A percentile compares a stretch with the other conserved stretches of the same genome.
phyloP scores from a whole-genome alignment of 768 basidiomycete species.

The Dentipellis fragilis region DNA sequence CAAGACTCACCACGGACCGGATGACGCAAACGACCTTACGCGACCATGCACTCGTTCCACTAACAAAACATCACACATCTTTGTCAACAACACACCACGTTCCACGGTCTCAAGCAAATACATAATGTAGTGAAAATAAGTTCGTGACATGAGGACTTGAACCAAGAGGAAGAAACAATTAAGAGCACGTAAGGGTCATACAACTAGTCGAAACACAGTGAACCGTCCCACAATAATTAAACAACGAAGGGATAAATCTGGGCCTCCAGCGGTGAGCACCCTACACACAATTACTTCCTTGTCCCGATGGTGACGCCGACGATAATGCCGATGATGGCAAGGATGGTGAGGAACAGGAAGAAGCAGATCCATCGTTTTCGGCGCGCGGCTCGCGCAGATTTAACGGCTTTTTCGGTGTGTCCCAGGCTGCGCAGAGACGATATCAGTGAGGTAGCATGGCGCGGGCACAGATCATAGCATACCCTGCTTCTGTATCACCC shows the following conservation, averaged over 20 bases:
- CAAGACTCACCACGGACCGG: not conserved
- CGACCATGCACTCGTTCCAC: too few species aligned
- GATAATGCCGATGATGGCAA: constrained; percentile 48
- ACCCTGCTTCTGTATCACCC: constrained; percentile 65
- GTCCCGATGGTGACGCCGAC: constrained; percentile 33
- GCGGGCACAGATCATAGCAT: constrained; percentile 16
- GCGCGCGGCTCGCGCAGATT: constrained; percentile 58
- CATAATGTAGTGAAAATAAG: too few species aligned
- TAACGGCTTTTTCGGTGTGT: constrained; percentile 59
- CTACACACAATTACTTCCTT: constrained; percentile 5
- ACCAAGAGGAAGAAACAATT: not conserved
- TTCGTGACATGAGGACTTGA: not conserved
- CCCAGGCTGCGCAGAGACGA: constrained; percentile 30
- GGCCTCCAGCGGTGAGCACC: not conserved
- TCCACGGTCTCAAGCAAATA: too few species aligned
- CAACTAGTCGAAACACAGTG: not conserved
- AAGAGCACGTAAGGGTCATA: not conserved
- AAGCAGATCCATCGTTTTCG: constrained; percentile 87
- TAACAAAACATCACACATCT: too few species aligned
- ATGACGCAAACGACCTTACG: too few species aligned
- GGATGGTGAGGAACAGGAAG: constrained; percentile 42
- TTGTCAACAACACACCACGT: too few species aligned
- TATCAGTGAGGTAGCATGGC: not conserved
- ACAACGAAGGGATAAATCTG: not conserved
- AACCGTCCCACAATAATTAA: constrained; percentile 1